These are phyloP conservation scores for Picochlorum sp. DNA, from an alignment of 139 green algal species.

Conservation along the genomic window DNA sequence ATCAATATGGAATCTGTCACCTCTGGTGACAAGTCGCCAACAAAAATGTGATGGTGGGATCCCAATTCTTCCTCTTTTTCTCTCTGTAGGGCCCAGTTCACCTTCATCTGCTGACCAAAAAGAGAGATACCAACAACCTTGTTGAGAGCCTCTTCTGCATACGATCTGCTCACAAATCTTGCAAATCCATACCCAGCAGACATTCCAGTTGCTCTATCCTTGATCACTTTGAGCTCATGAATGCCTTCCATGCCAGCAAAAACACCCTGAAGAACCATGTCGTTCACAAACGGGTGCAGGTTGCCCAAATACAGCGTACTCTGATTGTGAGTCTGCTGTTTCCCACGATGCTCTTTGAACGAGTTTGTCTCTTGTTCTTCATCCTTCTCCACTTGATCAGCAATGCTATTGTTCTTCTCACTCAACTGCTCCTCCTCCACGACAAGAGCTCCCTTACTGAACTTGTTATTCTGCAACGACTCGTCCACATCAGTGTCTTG, in stretches of 20 bases:
- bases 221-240: slow-evolving; percentile 40
- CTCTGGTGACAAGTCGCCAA: slow-evolving; percentile 56
- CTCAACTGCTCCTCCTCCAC: no score
- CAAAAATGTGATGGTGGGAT: slow-evolving; percentile 60
- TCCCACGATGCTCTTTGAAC: no score
- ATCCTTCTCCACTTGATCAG: background rate
- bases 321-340: background rate
- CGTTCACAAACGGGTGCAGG: slow-evolving; percentile 53
- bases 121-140: slow-evolving; percentile 28
- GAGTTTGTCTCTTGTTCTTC: background rate
- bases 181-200: slow-evolving; percentile 65
- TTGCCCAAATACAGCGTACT: slow-evolving; percentile 49
- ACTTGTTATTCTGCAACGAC: no score
- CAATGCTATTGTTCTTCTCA: no score
- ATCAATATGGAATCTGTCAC: slow-evolving; percentile 32
- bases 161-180: slow-evolving; percentile 30
- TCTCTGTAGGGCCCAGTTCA: slow-evolving; percentile 73
- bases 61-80: slow-evolving; percentile 50
- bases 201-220: slow-evolving; percentile 41
- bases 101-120: slow-evolving; percentile 49
- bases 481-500: no score
- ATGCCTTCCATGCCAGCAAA: slow-evolving; percentile 29
- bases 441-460: no score
- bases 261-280: slow-evolving; percentile 41
- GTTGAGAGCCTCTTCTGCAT: slow-evolving; percentile 24